Percentiles rank a stretch among this genome's conserved stretches.
phyloP scores from a whole-genome alignment of 1,284 basidiomycete genomes.

The Melampsora americana region DNA sequence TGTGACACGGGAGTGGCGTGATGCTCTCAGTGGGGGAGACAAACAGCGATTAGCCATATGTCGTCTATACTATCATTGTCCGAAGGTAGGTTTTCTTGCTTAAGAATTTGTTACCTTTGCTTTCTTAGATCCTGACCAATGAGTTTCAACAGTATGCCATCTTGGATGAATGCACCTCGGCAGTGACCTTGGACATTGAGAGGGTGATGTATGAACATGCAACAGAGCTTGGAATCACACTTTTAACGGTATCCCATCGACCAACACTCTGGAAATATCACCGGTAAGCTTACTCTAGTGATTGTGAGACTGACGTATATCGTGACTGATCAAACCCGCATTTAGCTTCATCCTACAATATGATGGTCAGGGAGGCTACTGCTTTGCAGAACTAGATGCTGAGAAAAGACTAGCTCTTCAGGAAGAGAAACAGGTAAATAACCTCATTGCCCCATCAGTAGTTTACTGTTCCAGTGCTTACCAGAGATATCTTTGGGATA shows the following conservation, averaged over 20 bases:
- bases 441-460: neutral
- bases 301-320: conserved; percentile 70
- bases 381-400: conserved; percentile 82
- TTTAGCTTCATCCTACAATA: conserved; percentile 48
- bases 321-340: neutral
- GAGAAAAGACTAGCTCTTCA: conserved; percentile 86
- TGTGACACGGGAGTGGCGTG: conserved; percentile 81
- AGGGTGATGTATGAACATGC: conserved; percentile 94
- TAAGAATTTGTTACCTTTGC: conserved; percentile 8
- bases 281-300: conserved; percentile 58
- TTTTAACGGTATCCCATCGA: conserved; percentile 55
- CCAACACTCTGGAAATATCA: conserved; percentile 93
- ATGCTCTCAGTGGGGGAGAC: conserved; percentile 72
- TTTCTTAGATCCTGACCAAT: neutral
- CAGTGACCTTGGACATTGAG: conserved; percentile 89
- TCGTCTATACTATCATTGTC: conserved; percentile 88
- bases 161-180: conserved; percentile 89
- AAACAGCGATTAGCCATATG: conserved; percentile 88
- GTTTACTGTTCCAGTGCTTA: neutral
- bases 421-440: conserved; percentile 74
- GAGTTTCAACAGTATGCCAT: conserved; percentile 74
- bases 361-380: conserved; percentile 60
- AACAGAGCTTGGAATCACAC: conserved; percentile 56
- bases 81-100: conserved; percentile 63
- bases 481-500: neutral